Evolutionary conservation across 495 filamentous ascomycete species (phyloP).

Genomic region (Rostrohypoxylon terebratum): DNA sequence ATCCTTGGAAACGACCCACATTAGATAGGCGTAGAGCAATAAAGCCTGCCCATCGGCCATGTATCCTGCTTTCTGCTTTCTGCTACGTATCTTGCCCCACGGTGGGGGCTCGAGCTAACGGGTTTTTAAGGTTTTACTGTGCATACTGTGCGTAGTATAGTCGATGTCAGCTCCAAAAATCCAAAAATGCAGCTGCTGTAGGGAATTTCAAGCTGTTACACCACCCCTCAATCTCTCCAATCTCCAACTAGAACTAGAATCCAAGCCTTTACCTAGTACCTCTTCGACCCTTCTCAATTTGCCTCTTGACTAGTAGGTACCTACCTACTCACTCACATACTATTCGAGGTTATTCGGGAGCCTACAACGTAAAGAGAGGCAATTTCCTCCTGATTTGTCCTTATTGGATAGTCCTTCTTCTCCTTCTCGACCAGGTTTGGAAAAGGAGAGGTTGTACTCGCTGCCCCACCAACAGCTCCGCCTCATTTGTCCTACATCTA

Average conservation of each 20-base stretch:
- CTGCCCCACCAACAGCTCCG: conserved; percentile 43
- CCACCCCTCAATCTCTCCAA: conserved; percentile 18
- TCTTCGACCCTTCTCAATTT: conserved; percentile 1
- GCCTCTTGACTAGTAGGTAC: conserved; percentile 16
- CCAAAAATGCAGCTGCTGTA: conserved; percentile 30
- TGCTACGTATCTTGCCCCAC: conserved; percentile 41
- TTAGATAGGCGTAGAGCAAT: conserved; percentile 11
- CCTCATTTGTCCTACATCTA: conserved; percentile 44
- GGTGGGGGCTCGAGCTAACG: conserved; percentile 29
- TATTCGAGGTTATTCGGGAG: not conserved
- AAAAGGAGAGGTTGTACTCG: conserved; percentile 28
- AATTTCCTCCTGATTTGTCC: conserved; percentile 1
- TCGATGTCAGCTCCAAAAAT: conserved; percentile 35
- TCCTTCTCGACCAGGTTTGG: conserved; percentile 18
- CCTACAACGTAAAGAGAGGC: not conserved
- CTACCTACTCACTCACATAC: conserved; percentile 20
- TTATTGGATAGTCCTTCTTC: conserved; percentile 15
- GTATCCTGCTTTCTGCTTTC: too few relatives aligned
- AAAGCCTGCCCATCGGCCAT: too few relatives aligned
- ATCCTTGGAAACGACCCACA: not conserved
- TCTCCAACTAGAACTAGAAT: conserved; percentile 1
- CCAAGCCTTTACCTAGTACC: conserved; percentile 9
- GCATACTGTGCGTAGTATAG: not conserved
- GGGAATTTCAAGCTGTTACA: conserved; percentile 39
- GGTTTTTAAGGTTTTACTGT: not conserved